Percentiles rank a stretch among this genome's conserved stretches.
Evolutionary conservation across 371 early-diverging fungal species (phyloP).

Genomic region (Batrachochytrium dendrobatidis): DNA sequence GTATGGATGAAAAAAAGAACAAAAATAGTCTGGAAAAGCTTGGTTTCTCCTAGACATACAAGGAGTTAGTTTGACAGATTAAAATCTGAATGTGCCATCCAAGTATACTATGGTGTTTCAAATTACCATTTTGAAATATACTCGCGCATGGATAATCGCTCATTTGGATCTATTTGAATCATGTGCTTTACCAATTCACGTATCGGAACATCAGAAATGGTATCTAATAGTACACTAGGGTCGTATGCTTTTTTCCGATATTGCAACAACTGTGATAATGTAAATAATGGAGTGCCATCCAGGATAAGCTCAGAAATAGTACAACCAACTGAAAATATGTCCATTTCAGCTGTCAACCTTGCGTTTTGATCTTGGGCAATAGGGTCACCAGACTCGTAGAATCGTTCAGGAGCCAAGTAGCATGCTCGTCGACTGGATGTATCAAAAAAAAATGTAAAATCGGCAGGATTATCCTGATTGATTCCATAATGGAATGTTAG

Average conservation of each 20-base stretch:
- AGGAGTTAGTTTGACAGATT: neutral
- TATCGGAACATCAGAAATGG: slow-evolving; percentile 74
- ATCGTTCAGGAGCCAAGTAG: slow-evolving; percentile 93
- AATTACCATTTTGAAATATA: slow-evolving; percentile 67
- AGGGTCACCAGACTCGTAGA: slow-evolving; percentile 39
- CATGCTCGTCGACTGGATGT: slow-evolving; percentile 78
- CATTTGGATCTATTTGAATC: slow-evolving; percentile 74
- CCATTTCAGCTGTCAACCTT: slow-evolving; percentile 72
- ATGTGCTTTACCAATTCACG: slow-evolving; percentile 69
- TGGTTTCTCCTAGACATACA: slow-evolving; percentile 49
- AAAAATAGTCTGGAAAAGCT: slow-evolving; percentile 63
- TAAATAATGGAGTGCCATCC: slow-evolving; percentile 84
- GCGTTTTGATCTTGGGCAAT: slow-evolving; percentile 18
- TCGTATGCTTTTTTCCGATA: slow-evolving; percentile 74
- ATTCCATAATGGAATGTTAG: neutral
- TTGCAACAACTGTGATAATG: slow-evolving; percentile 80
- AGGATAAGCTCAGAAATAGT: slow-evolving; percentile 90
- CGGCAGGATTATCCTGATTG: slow-evolving; percentile 82
- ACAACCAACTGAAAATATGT: slow-evolving; percentile 88
- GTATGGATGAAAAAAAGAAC: slow-evolving; percentile 69
- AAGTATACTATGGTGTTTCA: too few species aligned
- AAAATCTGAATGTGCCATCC: neutral
- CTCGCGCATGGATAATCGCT: slow-evolving; percentile 59
- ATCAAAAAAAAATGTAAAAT: slow-evolving; percentile 92
- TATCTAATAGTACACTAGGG: slow-evolving; percentile 57